phyloP scores from a whole-genome alignment of 345 rosid genomes.

The Bruguiera parviflora region DNA sequence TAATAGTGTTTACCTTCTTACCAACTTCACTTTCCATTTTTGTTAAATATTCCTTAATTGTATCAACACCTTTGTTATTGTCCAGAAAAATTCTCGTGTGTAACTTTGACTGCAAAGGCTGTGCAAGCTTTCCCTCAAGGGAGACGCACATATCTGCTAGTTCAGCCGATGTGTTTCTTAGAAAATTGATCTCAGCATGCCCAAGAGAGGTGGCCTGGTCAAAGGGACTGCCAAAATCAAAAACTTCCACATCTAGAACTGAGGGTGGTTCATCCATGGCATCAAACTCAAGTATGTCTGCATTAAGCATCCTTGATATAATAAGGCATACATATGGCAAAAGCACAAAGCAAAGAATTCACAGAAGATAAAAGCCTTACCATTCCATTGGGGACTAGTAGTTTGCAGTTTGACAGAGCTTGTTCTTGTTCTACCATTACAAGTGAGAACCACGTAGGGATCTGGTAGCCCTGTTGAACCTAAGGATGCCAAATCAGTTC shows the following conservation, averaged over 20 bases:
- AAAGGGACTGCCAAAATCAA: slow-evolving; percentile 91
- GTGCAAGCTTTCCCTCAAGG: slow-evolving; percentile 80
- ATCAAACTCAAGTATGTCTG: slow-evolving; percentile 90
- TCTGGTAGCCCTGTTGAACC: slow-evolving; percentile 56
- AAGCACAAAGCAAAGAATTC: neutral
- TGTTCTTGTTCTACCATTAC: slow-evolving; percentile 78
- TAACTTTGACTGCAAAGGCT: slow-evolving; percentile 73
- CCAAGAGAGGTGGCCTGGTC: slow-evolving; percentile 85
- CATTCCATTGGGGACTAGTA: slow-evolving; percentile 83
- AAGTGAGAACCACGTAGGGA: slow-evolving; percentile 78
- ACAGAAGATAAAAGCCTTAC: slow-evolving; percentile 33
- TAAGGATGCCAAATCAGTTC: slow-evolving; percentile 53
- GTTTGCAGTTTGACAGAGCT: slow-evolving; percentile 85
- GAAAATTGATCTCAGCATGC: slow-evolving; percentile 76
- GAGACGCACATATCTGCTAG: slow-evolving; percentile 74
- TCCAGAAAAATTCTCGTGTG: slow-evolving; percentile 74
- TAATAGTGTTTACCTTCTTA: slow-evolving; percentile 55
- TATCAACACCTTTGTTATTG: slow-evolving; percentile 72
- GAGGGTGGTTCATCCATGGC: slow-evolving; percentile 97
- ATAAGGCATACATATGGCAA: neutral
- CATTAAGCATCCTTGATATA: slow-evolving; percentile 23
- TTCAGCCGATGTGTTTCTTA: slow-evolving; percentile 68
- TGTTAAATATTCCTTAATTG: slow-evolving; percentile 65
- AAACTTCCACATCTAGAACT: slow-evolving; percentile 79
- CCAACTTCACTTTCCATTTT: slow-evolving; percentile 95